Evolutionary conservation across 768 basidiomycete species (phyloP).

Genomic region (Boletus sp.): DNA sequence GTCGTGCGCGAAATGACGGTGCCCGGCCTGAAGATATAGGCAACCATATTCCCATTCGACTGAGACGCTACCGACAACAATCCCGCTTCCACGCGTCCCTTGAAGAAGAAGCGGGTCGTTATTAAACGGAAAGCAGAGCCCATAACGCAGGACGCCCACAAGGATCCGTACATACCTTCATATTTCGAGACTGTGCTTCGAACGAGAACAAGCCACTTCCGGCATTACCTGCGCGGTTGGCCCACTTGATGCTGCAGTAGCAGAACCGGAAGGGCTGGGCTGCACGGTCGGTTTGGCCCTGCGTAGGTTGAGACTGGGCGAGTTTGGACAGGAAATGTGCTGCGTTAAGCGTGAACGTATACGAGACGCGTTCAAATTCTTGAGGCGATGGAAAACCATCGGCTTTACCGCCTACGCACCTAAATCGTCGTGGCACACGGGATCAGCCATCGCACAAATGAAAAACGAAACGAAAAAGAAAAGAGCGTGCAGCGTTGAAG

Average conservation of each 20-base stretch:
- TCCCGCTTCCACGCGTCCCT: conserved; percentile 24
- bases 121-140: neutral
- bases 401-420: conserved; percentile 27
- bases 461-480: neutral
- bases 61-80: conserved; percentile 15
- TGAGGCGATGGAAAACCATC: conserved; percentile 21
- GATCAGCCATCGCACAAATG: conserved; percentile 1
- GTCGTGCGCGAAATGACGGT: conserved; percentile 9
- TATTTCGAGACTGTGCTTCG: conserved; percentile 21
- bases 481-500: neutral
- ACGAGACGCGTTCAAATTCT: conserved; percentile 27
- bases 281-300: neutral
- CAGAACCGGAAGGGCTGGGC: conserved; percentile 23
- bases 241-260: conserved; percentile 28
- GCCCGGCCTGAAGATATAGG: conserved; percentile 25
- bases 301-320: conserved; percentile 3
- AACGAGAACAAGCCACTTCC: conserved; percentile 11
- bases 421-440: neutral
- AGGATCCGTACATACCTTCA: conserved; percentile 18
- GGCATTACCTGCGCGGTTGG: conserved; percentile 16
- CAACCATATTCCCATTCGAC: conserved; percentile 9
- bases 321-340: conserved; percentile 22
- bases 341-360: conserved; percentile 25
- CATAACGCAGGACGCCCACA: neutral
- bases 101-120: neutral